Evolutionary conservation across 2,329 filamentous ascomycete species (phyloP).

Genomic region (Xylaria sp.): DNA sequence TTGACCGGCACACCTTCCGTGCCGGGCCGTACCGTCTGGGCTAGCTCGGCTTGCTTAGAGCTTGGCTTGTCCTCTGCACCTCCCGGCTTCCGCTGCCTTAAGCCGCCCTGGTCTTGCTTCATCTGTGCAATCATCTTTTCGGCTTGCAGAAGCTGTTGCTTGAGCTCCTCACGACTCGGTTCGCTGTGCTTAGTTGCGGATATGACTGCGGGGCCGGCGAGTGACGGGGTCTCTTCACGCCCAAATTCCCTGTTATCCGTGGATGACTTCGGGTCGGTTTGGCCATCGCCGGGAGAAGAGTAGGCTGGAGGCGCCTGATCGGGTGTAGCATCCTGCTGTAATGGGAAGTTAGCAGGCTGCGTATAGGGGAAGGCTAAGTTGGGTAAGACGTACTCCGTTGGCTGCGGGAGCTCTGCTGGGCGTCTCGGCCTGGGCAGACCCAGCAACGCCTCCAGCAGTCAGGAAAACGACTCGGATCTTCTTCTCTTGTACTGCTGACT

Average conservation of each 20-base stretch:
- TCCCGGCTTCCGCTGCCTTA: conserved; percentile 78
- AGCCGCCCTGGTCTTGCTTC: conserved; percentile 66
- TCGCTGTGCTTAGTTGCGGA: conserved; percentile 50
- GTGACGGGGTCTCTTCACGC: conserved; percentile 33
- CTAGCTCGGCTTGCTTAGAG: conserved; percentile 46
- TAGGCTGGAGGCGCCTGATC: conserved; percentile 48
- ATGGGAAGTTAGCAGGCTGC: conserved; percentile 1
- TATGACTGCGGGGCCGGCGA: conserved; percentile 47
- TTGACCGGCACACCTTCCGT: conserved; percentile 84
- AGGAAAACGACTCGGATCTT: conserved; percentile 95
- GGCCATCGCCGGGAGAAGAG: conserved; percentile 47
- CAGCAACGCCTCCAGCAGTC: conserved; percentile 55
- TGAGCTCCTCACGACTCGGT: conserved; percentile 60
- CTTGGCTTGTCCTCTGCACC: conserved; percentile 53
- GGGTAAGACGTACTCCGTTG: conserved; percentile 46
- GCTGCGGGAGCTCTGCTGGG: conserved; percentile 45
- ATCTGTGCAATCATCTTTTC: conserved; percentile 72
- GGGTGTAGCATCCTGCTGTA: conserved; percentile 46
- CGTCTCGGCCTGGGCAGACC: conserved; percentile 38
- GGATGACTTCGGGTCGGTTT: conserved; percentile 34
- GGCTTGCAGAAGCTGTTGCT: conserved; percentile 73
- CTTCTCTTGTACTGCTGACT: conserved; percentile 81
- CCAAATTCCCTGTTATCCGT: conserved; percentile 35
- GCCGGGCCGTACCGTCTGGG: conserved; percentile 58
- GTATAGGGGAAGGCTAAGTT: conserved; percentile 7